Base-by-base conservation (phyloP, 495 filamentous ascomycete species). In the Podospora didyma region DNA sequence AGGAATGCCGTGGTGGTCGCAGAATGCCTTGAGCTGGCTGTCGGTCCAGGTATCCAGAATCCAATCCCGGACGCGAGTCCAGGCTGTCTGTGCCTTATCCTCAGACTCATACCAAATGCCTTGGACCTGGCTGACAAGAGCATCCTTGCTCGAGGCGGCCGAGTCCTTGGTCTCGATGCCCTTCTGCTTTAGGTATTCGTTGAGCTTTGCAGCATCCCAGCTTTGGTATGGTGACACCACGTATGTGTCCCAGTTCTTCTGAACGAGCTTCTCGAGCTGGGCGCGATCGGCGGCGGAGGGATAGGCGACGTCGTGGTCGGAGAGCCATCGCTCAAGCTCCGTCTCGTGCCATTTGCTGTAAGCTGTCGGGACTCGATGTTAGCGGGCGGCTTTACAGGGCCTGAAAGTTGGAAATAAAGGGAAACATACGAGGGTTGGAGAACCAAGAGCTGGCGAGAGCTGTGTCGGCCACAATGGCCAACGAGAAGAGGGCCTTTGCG, bases 271-370 rank as follows among this genome's bases (percentile, higher is more conserved):
- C 69, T 94, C 88, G 9, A 96, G 86, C 51, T 92, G 86, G 58
- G 87, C 90, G 64, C 90, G 89, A 66, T 94, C 90, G n/a, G 90
- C 86, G 16, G 89, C 86, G 5, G 81, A 84, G 23, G 90, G 87
- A 64, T 92, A 91, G 7, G 92, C 90, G 54, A 98, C 82, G 71
- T 95, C 82, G 74, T 98, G 84, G 63, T 98, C 94, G 22, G 89
- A 89, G 56, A 98, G 87, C 94, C 94, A 98, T 64, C 94, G 82
- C 77, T 98, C 93, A 11, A 98, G 82, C 78, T 98, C 94, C 7
- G 90, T 96, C 76, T 97, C 86, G 69, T 97, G 93, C 94, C 94
- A 98, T 69, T 93, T 97, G 77, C 97, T 96, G 81, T 97, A 98
- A 6, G 86, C 94, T 96, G 65, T 52, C 0, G 39, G 12, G 17